Percentiles rank a stretch among this genome's conserved stretches.
phyloP scores from a whole-genome alignment of 352 stramenopile genomes.

The Pythium aphanidermatum region DNA sequence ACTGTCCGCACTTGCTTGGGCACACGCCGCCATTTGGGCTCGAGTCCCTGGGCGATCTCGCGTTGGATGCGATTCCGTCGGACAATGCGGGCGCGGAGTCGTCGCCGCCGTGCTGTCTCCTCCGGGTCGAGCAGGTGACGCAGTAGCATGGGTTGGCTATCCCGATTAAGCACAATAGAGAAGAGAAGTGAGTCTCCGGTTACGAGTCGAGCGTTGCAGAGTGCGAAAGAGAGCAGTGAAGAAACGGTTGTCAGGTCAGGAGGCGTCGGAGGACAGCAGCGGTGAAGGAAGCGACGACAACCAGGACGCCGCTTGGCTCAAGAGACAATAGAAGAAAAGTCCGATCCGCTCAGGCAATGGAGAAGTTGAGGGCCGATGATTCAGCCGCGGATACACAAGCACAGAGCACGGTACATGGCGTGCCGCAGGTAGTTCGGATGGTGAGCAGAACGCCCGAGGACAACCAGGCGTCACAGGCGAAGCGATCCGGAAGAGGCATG shows the following conservation, averaged over 20 bases:
- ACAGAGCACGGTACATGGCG: too few relatives aligned
- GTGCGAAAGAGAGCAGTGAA: too few relatives aligned
- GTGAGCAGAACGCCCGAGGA: background rate
- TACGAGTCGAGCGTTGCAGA: too few relatives aligned
- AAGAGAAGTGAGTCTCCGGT: too few relatives aligned
- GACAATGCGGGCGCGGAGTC: slow-evolving; percentile 46
- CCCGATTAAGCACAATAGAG: too few relatives aligned
- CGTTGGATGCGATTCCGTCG: slow-evolving; percentile 55
- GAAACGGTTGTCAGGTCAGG: slow-evolving; percentile 12
- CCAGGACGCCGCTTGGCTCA: too few relatives aligned
- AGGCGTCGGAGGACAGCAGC: background rate
- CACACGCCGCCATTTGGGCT: slow-evolving; percentile 22
- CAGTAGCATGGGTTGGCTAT: slow-evolving; percentile 52
- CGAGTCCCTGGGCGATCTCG: slow-evolving; percentile 41
- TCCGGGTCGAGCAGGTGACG: slow-evolving; percentile 47
- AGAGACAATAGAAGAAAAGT: too few relatives aligned
- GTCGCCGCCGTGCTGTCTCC: slow-evolving; percentile 34
- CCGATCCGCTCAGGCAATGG: too few relatives aligned
- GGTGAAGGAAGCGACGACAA: slow-evolving; percentile 2
- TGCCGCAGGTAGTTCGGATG: too few relatives aligned
- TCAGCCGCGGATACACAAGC: too few relatives aligned
- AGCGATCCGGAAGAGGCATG: slow-evolving; percentile 13
- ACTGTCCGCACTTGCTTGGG: slow-evolving; percentile 14
- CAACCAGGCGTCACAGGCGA: background rate
- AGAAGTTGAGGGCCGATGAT: too few relatives aligned